Evolutionary conservation across 2,329 filamentous ascomycete genomes (phyloP).

Genomic region (Trichoderma lentiforme): DNA sequence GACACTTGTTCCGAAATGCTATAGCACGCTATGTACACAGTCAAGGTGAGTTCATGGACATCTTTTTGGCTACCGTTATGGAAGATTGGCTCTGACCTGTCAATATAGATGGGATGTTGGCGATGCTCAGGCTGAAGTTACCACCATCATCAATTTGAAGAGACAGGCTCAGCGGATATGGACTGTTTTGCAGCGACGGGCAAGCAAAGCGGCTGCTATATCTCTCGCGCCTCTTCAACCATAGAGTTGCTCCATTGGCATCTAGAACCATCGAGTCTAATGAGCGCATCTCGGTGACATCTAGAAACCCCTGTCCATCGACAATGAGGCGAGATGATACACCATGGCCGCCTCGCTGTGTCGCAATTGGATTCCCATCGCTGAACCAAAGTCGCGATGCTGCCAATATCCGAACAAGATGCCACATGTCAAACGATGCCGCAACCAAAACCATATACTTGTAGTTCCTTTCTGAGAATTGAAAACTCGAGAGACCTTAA

Average conservation of each 20-base stretch:
- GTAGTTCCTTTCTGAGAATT: background rate
- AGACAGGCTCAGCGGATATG: background rate
- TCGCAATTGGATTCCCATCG: slow-evolving; percentile 6
- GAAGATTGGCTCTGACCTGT: background rate
- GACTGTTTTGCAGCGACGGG: background rate
- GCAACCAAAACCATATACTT: background rate
- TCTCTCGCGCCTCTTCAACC: background rate
- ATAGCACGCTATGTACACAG: background rate
- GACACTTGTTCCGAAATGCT: background rate
- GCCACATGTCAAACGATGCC: slow-evolving; percentile 14
- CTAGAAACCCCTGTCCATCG: slow-evolving; percentile 11
- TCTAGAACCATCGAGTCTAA: background rate
- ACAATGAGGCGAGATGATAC: slow-evolving; percentile 12
- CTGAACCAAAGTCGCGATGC: slow-evolving; percentile 15
- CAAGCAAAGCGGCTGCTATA: background rate
- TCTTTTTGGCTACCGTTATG: background rate
- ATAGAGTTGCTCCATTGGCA: slow-evolving; percentile 13
- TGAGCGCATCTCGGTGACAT: slow-evolving; percentile 13
- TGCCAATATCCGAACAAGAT: slow-evolving; percentile 2
- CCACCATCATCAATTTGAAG: background rate
- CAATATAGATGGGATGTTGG: background rate
- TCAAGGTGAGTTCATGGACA: background rate
- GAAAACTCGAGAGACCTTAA: no score
- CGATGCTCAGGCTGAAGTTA: background rate
- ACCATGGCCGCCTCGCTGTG: slow-evolving; percentile 1